These are phyloP conservation scores for Yarrowia divulgata DNA, from an alignment of 805 yeast species.

Conservation along the genomic window DNA sequence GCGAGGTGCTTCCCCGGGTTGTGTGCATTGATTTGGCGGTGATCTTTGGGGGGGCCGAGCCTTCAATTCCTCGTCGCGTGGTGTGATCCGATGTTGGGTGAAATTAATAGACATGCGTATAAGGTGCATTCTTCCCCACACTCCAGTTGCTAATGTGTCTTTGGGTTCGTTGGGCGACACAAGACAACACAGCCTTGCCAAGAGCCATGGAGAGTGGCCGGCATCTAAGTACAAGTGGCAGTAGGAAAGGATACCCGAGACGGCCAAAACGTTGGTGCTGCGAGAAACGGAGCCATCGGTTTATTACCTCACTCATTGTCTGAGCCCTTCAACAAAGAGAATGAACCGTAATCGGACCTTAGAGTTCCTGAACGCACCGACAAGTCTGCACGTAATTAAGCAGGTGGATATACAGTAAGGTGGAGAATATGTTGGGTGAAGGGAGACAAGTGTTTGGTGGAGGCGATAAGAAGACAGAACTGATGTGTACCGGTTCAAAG, in stretches of 20 bases:
- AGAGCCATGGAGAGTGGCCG: not conserved
- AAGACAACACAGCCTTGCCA: constrained; percentile 23
- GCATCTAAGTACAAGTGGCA: not conserved
- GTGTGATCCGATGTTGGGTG: constrained; percentile 7
- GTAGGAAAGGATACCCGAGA: constrained; percentile 4
- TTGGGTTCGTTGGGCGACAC: constrained; percentile 14
- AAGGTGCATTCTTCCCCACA: constrained; percentile 29
- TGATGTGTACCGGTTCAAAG: not conserved
- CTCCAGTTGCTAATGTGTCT: constrained; percentile 12
- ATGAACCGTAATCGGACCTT: not conserved
- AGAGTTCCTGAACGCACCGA: not conserved
- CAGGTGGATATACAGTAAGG: not conserved
- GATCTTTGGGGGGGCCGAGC: not conserved
- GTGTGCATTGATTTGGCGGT: constrained; percentile 8
- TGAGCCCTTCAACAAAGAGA: not conserved
- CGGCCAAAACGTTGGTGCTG: not conserved
- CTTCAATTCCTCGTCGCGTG: constrained; percentile 7
- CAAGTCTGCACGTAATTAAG: not conserved
- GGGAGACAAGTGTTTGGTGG: not conserved
- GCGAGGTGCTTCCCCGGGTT: constrained; percentile 29
- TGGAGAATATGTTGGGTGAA: not conserved
- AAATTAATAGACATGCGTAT: constrained; percentile 1
- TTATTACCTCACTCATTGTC: not conserved
- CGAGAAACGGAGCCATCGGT: not conserved
- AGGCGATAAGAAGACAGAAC: not conserved